phyloP scores from a whole-genome alignment of 768 basidiomycete species.

The Baorangia bicolor region DNA sequence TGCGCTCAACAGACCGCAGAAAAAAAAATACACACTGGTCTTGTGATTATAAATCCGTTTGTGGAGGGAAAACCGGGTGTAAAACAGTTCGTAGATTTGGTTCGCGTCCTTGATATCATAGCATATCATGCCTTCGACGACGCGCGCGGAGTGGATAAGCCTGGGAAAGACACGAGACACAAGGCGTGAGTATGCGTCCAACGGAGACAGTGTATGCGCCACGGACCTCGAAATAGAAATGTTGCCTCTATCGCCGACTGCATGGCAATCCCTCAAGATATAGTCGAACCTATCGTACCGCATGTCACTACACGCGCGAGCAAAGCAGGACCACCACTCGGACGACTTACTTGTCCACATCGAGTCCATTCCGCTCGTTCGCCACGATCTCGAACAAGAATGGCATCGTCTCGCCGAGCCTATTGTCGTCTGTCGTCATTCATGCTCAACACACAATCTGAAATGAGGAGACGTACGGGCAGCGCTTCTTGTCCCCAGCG shows the following conservation, averaged over 20 bases:
- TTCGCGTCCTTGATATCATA: constrained; percentile 83
- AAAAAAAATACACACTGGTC: constrained; percentile 34
- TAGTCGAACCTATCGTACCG: constrained; percentile 66
- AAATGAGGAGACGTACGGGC: constrained; percentile 43
- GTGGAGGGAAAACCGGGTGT: constrained; percentile 75
- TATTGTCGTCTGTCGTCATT: constrained; percentile 1
- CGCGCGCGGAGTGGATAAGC: constrained; percentile 71
- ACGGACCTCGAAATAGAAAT: constrained; percentile 45
- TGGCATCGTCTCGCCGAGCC: constrained; percentile 49
- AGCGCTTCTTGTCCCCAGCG: constrained; percentile 52
- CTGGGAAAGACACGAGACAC: constrained; percentile 34
- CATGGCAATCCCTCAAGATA: constrained; percentile 70
- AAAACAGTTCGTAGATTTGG: constrained; percentile 70
- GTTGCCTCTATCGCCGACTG: constrained; percentile 63
- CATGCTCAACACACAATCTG: too few relatives aligned
- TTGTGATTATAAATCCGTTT: constrained; percentile 85
- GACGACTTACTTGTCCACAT: constrained; percentile 72
- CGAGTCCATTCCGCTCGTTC: constrained; percentile 77
- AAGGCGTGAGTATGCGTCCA: neutral
- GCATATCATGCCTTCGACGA: constrained; percentile 72
- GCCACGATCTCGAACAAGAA: constrained; percentile 87
- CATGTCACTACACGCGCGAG: constrained; percentile 1
- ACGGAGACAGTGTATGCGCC: neutral
- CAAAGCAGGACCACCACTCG: neutral
- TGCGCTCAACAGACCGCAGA: neutral